Conservation (phyloP, 768 basidiomycete species). For the Clitopilus passeckerianus region DNA sequence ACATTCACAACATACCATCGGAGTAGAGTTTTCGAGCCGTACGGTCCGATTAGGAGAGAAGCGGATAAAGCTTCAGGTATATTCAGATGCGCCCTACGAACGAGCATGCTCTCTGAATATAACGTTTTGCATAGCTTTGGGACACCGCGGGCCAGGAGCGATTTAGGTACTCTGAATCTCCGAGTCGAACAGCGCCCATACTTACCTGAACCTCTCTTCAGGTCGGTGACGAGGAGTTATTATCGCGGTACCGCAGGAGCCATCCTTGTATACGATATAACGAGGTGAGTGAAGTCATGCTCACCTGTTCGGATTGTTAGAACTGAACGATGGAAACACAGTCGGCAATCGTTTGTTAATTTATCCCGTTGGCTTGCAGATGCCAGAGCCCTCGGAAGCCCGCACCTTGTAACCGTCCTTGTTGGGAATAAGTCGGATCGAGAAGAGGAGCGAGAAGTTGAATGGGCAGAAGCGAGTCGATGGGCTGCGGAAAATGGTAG, state of each 20-base stretch:
- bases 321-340: conserved; percentile 25
- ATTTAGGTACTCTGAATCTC: conserved; percentile 54
- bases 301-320: not conserved
- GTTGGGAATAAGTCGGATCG: conserved; percentile 96
- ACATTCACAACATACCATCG: conserved; percentile 96
- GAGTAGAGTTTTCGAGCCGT: conserved; percentile 95
- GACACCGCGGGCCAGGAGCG: conserved; percentile 97
- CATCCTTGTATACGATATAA: conserved; percentile 92
- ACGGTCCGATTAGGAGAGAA: conserved; percentile 92
- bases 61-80: conserved; percentile 90
- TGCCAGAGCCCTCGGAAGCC: conserved; percentile 87
- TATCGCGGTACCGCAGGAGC: conserved; percentile 93
- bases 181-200: not conserved
- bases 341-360: conserved; percentile 83
- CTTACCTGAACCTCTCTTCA: conserved; percentile 21
- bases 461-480: conserved; percentile 89
- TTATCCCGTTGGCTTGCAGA: conserved; percentile 90
- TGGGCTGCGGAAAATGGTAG: conserved; percentile 96
- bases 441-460: conserved; percentile 93
- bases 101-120: conserved; percentile 1
- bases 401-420: conserved; percentile 83
- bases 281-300: conserved; percentile 47
- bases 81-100: conserved; percentile 12
- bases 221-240: conserved; percentile 92
- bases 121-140: conserved; percentile 70